phyloP scores from a whole-genome alignment of 129 eudicot species.

The Arctium minus region DNA sequence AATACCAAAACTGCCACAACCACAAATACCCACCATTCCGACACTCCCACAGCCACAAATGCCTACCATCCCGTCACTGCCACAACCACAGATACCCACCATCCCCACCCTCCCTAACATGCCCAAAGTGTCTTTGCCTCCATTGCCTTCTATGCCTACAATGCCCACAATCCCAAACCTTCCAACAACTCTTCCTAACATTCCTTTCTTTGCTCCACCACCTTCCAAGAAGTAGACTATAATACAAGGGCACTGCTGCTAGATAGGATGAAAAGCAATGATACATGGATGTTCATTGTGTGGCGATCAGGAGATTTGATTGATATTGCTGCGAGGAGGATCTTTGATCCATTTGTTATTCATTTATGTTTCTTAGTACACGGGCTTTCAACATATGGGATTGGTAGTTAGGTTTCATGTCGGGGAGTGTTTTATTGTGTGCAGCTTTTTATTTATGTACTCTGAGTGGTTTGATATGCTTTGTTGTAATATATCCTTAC shows the following conservation, averaged over 20 bases:
- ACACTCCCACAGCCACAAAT: not conserved
- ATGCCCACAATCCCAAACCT: not conserved
- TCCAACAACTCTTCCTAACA: not conserved
- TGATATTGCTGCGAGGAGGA: not conserved
- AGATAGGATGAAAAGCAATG: not conserved
- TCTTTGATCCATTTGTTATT: not conserved
- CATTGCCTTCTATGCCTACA: not conserved
- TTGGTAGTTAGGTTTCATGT: not conserved
- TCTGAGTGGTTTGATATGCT: not conserved
- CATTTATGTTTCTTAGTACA: not conserved
- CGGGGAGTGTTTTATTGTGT: not conserved
- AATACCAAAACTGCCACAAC: too few relatives aligned
- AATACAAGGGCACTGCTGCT: not conserved
- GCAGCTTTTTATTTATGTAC: not conserved
- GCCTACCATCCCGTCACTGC: not conserved
- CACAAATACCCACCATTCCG: not conserved
- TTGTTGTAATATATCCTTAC: not conserved
- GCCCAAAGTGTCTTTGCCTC: not conserved
- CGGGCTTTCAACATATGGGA: not conserved
- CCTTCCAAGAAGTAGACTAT: not conserved
- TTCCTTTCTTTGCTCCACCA: constrained; percentile 1
- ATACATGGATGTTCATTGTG: not conserved
- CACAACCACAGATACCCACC: not conserved
- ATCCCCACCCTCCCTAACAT: not conserved
- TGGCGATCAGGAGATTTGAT: not conserved